These are phyloP conservation scores for Vigna angularis DNA, from an alignment of 306 rosid species.

Conservation along the genomic window DNA sequence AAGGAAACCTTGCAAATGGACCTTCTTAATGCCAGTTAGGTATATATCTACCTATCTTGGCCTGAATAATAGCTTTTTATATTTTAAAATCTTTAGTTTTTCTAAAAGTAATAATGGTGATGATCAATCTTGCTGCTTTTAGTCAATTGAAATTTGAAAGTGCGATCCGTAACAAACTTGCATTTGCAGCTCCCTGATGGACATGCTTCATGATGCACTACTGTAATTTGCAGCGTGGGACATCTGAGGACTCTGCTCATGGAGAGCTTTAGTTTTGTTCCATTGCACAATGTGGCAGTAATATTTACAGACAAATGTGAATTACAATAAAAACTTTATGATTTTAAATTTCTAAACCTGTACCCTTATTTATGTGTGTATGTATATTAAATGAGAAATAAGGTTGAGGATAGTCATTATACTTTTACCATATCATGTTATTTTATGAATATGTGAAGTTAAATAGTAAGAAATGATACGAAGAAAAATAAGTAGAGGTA, in stretches of 20 bases:
- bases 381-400: neutral
- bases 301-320: neutral
- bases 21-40: constrained; percentile 45
- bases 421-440: neutral
- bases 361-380: neutral
- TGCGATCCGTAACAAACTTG: constrained; percentile 9
- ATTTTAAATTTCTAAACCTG: too few relatives aligned
- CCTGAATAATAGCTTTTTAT: neutral
- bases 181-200: constrained; percentile 25
- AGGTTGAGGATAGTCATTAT: neutral
- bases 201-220: constrained; percentile 10
- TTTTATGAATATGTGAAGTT: too few relatives aligned
- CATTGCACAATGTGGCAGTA: neutral
- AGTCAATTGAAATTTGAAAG: neutral
- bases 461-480: too few relatives aligned
- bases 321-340: too few relatives aligned
- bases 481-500: too few relatives aligned
- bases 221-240: neutral
- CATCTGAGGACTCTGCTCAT: constrained; percentile 28
- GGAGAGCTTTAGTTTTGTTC: constrained; percentile 21
- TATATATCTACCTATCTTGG: constrained; percentile 3
- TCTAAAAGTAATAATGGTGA: neutral
- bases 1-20: constrained; percentile 56
- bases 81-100: neutral
- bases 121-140: neutral